A percentile compares a stretch with the other conserved stretches of the same genome.
Evolutionary conservation across 2,329 filamentous ascomycete genomes (phyloP).

Genomic region (Colletotrichum musicola): DNA sequence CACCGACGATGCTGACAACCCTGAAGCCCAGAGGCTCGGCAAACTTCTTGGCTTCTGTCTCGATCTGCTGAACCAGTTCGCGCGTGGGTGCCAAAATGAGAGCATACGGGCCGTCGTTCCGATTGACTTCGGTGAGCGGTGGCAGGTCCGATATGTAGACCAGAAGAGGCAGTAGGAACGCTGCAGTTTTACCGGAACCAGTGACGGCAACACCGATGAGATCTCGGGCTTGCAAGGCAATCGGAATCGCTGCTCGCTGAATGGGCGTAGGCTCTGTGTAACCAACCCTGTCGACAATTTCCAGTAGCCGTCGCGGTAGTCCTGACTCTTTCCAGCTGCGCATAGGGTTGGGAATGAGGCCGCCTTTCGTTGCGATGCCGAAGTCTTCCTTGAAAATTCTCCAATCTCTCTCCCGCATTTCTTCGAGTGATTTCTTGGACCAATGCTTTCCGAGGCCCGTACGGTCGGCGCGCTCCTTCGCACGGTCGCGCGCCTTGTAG

Average conservation of each 20-base stretch:
- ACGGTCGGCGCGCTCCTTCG: conserved; percentile 78
- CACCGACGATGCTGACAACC: conserved; percentile 97
- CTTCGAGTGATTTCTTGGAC: conserved; percentile 90
- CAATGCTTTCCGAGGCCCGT: conserved; percentile 91
- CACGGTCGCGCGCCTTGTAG: conserved; percentile 72
- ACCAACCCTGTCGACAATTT: conserved; percentile 86
- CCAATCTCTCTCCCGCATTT: conserved; percentile 99
- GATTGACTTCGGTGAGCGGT: conserved; percentile 84
- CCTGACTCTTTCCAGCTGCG: conserved; percentile 90
- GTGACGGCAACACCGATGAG: conserved; percentile 98
- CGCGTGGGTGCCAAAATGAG: conserved; percentile 96
- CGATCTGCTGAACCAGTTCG: conserved; percentile 97
- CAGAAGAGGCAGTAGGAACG: conserved; percentile 90
- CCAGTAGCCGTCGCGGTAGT: conserved; percentile 80
- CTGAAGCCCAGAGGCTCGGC: conserved; percentile 91
- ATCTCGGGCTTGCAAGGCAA: conserved; percentile 91
- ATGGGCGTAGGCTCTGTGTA: conserved; percentile 94
- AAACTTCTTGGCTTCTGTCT: conserved; percentile 93
- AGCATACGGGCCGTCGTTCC: conserved; percentile 96
- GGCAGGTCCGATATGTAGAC: conserved; percentile 95
- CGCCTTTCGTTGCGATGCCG: conserved; percentile 94
- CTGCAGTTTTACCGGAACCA: conserved; percentile 97
- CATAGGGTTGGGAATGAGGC: conserved; percentile 94
- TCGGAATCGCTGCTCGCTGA: conserved; percentile 94
- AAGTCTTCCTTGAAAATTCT: conserved; percentile 99